Evolutionary conservation across 371 early-diverging fungal species (phyloP).

Genomic region (Mortierella sp.): DNA sequence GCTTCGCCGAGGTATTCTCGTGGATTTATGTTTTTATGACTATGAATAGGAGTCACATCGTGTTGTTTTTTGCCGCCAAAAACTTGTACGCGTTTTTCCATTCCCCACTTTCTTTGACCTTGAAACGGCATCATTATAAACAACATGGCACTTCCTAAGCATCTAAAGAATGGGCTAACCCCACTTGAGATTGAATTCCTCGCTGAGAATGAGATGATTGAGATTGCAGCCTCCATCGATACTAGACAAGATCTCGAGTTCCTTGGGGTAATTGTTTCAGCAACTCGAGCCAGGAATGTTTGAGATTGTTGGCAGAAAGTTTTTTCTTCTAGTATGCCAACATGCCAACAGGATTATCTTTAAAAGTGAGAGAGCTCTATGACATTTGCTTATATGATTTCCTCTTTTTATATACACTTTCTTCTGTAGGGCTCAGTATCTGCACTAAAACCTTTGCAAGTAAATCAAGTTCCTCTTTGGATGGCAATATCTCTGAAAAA

Average conservation of each 20-base stretch:
- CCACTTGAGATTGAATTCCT: conserved; percentile 90
- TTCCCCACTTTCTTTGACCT: not conserved
- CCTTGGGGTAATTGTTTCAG: conserved; percentile 65
- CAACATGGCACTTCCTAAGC: conserved; percentile 73
- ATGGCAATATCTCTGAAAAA: conserved; percentile 87
- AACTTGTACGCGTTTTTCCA: not conserved
- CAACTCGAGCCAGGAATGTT: too few relatives aligned
- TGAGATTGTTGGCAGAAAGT: not conserved
- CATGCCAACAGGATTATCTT: too few relatives aligned
- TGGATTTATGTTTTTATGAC: too few relatives aligned
- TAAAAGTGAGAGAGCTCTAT: not conserved
- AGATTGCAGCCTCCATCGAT: conserved; percentile 75
- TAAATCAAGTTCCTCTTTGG: conserved; percentile 87
- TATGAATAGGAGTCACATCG: too few relatives aligned
- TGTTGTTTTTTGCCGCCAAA: not conserved
- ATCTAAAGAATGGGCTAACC: conserved; percentile 72
- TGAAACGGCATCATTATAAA: not conserved
- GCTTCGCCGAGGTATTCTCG: too few relatives aligned
- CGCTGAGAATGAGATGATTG: conserved; percentile 80
- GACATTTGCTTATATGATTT: not conserved
- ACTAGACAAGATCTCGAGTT: conserved; percentile 71
- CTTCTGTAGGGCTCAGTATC: conserved; percentile 72
- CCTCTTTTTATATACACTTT: not conserved
- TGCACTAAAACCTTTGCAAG: conserved; percentile 83
- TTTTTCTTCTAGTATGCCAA: conserved; percentile 8